Conservation (phyloP, 106 monocot species). For the Posidonia australis region DNA sequence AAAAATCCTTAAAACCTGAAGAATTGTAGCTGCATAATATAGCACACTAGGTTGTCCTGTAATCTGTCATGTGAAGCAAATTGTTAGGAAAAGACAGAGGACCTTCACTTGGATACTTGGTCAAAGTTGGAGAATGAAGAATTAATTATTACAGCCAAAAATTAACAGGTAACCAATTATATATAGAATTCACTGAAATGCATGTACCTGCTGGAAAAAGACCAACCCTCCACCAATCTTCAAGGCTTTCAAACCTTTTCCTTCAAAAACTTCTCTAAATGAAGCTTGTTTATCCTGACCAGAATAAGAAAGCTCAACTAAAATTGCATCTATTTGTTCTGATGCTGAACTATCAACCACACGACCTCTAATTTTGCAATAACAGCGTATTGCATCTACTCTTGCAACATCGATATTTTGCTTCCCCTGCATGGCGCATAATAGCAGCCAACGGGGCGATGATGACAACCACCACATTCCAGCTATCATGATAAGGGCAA, state of each 20-base stretch:
- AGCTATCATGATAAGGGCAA: slow-evolving; percentile 64
- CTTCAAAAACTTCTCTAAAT: slow-evolving; percentile 69
- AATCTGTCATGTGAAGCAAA: slow-evolving; percentile 12
- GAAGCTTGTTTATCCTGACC: slow-evolving; percentile 33
- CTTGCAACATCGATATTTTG: slow-evolving; percentile 34
- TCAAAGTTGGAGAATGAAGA: too few species aligned
- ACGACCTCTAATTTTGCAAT: slow-evolving; percentile 68
- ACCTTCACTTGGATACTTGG: too few species aligned
- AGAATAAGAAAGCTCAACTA: slow-evolving; percentile 56
- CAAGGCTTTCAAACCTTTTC: slow-evolving; percentile 89
- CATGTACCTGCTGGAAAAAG: slow-evolving; percentile 87
- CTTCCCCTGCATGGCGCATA: slow-evolving; percentile 67
- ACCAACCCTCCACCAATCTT: slow-evolving; percentile 83
- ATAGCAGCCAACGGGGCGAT: slow-evolving; percentile 87
- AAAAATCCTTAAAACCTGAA: slow-evolving; percentile 44
- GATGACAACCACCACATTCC: slow-evolving; percentile 94
- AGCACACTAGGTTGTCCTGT: slow-evolving; percentile 97
- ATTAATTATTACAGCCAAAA: too few species aligned
- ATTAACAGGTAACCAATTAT: neutral
- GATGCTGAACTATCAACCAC: slow-evolving; percentile 30
- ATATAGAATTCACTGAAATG: neutral
- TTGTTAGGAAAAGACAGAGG: neutral
- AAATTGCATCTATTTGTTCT: slow-evolving; percentile 51
- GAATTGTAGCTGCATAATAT: slow-evolving; percentile 94
- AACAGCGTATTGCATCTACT: slow-evolving; percentile 48